Base-by-base conservation (phyloP, 2,329 filamentous ascomycete species). In the Cyanodermella asteris region DNA sequence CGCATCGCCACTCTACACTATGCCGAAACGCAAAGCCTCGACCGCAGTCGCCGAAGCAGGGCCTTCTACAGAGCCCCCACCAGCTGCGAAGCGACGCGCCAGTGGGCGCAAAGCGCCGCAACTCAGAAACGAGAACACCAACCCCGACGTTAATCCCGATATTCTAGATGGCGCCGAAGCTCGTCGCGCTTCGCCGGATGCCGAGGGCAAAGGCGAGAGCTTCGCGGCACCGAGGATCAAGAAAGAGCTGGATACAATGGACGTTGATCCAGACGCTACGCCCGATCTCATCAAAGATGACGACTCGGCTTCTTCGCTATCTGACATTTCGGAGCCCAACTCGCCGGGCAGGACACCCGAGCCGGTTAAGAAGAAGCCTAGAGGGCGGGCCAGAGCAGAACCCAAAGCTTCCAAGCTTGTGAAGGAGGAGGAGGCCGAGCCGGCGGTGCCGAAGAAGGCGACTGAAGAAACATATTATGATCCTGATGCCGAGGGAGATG, bases 401-500 rank as follows among this genome's bases (percentile, higher is more conserved):
- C 2, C 7, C 22, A 24, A 24, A 24, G 22, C 22, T 24, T 11
- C 13, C n/a, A 22, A 25, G n/a, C 7, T 8, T 22, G 24, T 22
- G 22, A 24, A 24, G 22, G 16, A 12, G 16, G 22, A 24, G 13
- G 16, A 24, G 10, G 23, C 22, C 18, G 29, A 37, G 27, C 18
- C 16, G 16, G 23, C 25, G n/a, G 25, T 18, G 13, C 27, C 21
- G 15, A 22, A 22, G 5, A 34, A 29, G 11, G 16, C 16, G 7
- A 29, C 17, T 4, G 18, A 26, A 7, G 30, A 21, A 12, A 15
- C 32, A n/a, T 35, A 36, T 8, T 16, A 49, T 16, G 59, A 68
- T 38, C 57, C 59, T 11, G 65, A 70, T 40, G 59, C 49, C 2
- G 59, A 64, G 11, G 56, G 49, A 13, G 49, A 50, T 6, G 58